These are phyloP conservation scores for Linderina pennispora DNA, from an alignment of 192 early-diverging fungal species.

Conservation along the genomic window DNA sequence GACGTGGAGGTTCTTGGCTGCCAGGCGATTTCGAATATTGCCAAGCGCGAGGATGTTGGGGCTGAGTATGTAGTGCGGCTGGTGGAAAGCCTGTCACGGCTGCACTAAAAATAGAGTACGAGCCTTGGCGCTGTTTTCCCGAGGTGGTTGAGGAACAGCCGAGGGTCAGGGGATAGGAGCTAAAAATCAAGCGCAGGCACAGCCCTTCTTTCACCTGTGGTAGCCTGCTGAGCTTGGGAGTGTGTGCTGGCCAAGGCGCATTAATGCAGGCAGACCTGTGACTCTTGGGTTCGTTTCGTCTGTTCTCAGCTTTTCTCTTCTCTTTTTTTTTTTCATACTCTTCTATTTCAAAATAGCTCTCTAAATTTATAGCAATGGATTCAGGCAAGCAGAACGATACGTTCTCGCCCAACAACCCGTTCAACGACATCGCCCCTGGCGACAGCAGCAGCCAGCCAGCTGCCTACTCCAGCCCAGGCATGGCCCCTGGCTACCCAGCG, in stretches of 20 bases:
- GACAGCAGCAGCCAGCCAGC: neutral
- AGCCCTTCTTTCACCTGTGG: too few relatives aligned
- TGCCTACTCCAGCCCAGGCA: too few relatives aligned
- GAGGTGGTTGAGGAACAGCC: too few relatives aligned
- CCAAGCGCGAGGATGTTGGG: constrained; percentile 13
- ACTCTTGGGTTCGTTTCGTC: neutral
- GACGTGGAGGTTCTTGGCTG: constrained; percentile 14
- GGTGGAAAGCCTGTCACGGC: constrained; percentile 31
- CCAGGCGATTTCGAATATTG: constrained; percentile 34
- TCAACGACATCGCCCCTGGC: constrained; percentile 23
- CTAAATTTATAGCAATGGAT: too few relatives aligned
- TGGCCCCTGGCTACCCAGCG: neutral
- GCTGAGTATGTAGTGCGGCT: constrained; percentile 31
- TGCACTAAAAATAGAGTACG: too few relatives aligned
- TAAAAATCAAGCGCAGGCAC: too few relatives aligned
- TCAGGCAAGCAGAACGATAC: constrained; percentile 2
- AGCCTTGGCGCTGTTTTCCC: too few relatives aligned
- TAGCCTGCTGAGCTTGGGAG: too few relatives aligned
- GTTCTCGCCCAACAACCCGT: constrained; percentile 43
- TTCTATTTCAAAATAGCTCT: neutral
- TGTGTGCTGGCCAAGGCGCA: too few relatives aligned
- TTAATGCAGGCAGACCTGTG: too few relatives aligned
- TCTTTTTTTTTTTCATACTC: neutral
- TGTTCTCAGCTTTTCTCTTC: neutral
- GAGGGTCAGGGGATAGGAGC: too few relatives aligned